phyloP scores from a whole-genome alignment of 345 rosid species.

The Stellera chamaejasme region DNA sequence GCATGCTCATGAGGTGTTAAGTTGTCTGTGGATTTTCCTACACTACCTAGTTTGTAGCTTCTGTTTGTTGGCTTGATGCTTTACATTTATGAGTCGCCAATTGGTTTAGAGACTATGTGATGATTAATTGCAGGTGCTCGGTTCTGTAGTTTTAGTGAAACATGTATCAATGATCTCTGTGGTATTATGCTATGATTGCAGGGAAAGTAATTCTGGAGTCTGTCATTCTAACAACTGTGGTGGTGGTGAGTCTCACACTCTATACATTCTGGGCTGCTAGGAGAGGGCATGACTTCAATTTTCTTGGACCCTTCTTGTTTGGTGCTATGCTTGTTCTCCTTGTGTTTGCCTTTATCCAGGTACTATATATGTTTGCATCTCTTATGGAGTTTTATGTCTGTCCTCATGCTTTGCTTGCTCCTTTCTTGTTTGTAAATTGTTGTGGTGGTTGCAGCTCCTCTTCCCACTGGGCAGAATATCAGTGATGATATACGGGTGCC shows the following conservation, averaged over 20 bases:
- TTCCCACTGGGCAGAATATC: slow-evolving; percentile 74
- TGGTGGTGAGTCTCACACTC: slow-evolving; percentile 68
- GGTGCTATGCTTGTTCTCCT: slow-evolving; percentile 60
- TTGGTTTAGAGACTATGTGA: neutral
- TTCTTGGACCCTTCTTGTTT: slow-evolving; percentile 88
- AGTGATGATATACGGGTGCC: slow-evolving; percentile 66
- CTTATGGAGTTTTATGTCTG: neutral
- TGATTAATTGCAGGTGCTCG: neutral
- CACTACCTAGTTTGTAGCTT: too few relatives aligned
- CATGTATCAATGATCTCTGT: neutral
- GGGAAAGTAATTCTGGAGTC: slow-evolving; percentile 80
- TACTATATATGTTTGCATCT: slow-evolving; percentile 1
- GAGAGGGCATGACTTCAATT: slow-evolving; percentile 83
- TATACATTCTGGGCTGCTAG: slow-evolving; percentile 96
- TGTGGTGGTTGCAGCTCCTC: slow-evolving; percentile 44
- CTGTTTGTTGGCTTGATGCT: too few relatives aligned
- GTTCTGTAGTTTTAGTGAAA: too few relatives aligned
- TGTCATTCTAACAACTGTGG: slow-evolving; percentile 60
- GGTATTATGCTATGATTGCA: slow-evolving; percentile 19
- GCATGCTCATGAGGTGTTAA: too few relatives aligned
- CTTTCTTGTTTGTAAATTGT: neutral
- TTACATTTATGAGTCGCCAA: neutral
- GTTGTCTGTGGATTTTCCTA: too few relatives aligned
- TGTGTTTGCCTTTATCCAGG: slow-evolving; percentile 77
- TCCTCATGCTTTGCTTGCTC: neutral